Base-by-base conservation (phyloP, 2,329 filamentous ascomycete genomes). In the Aureobasidium sp. region DNA sequence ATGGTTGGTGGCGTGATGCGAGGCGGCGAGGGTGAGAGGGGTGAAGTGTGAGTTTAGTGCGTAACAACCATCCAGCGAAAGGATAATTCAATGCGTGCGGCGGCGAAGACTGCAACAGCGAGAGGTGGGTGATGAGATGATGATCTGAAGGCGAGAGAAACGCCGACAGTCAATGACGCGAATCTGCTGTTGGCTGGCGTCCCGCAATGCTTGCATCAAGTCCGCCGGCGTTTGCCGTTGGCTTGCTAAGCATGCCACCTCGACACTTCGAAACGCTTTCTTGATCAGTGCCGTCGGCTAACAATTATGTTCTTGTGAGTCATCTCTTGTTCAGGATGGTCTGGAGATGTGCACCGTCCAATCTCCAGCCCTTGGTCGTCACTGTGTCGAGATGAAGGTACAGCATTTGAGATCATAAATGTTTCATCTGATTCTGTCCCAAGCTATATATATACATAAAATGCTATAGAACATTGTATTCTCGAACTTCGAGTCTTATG, bases 1-100 rank as follows among this genome's bases (percentile, higher is more conserved):
- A 74, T 74, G 47, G 58, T 67, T 48, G 57, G 26, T 51, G 46
- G 57, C 57, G 46, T 36, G 46, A 34, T 50, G 46, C 20, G 46
- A 51, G 57, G 57, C 57, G 57, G 57, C 36, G 46, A 36, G 34
- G 36, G 57, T 17, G 27, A n/a, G 37, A 10, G 15, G n/a, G 46
- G 36, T 29, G 46, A 51, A 17, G 6, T 12, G 36, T 26, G 5
- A 42, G 15, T 27, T 23, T 34, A 46, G 26, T 10, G 8, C 10
- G 26, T 36, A 39, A 23, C 56, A 50, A 60, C 57, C 57, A 60
- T 60, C 57, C 57, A 60, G 39, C 23, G 37, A 34, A 15, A 23
- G 46, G 26, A 60, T 42, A 34, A 15, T 59, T 5, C 8, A 26
- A 32, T 32, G 36, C 41, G 46, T 42, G 44, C 46, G n/a, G 20